Base-by-base conservation (phyloP, 1,139 yeast genomes). In the Yamadazyma friedrichii region DNA sequence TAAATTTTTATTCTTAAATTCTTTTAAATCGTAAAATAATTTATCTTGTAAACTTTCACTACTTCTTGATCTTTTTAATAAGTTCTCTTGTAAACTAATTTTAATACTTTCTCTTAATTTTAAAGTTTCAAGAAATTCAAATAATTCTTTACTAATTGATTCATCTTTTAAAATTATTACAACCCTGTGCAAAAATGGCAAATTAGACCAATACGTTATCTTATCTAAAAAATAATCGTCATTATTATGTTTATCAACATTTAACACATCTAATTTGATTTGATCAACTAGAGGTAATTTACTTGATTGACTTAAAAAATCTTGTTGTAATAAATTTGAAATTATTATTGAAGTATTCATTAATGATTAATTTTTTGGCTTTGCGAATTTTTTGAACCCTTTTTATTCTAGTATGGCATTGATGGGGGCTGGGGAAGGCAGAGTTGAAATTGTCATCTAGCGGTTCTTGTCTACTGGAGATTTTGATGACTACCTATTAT, bases 131-230 rank as follows among this genome's bases (percentile, higher is more conserved):
- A 75, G 51, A 40, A 48, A 54, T 1, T 48, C 27, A 45, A 52
- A 60, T 2, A 69, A 56, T 9, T 49, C 43, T 10, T 40, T 24
- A 1, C 79, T 76, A 2, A 60, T 54, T 1, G 39, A 39, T 31
- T 65, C 73, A 15, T 61, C 58, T 42, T 58, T 56, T 44, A 74
- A 55, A 5, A 73, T 69, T 27, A 74, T 60, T 15, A 75, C 69
- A 11, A 71, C 58, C 26, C 80, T 54, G 37, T 57, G 61, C 39
- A 74, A 57, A 41, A 69, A 70, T 9, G 78, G 68, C 30, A 75
- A 52, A 38, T 64, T 70, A 9, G 76, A 65, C 79, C 80, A 75
- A 45, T 70, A 62, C 33, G 61, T 56, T 28, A 75, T 65, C 32
- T 62, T 52, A 34, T 59, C 56, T 25, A 64, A 41, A 35, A 46